Base-by-base conservation (phyloP, 2,329 filamentous ascomycete genomes). In the Fusarium sp. region DNA sequence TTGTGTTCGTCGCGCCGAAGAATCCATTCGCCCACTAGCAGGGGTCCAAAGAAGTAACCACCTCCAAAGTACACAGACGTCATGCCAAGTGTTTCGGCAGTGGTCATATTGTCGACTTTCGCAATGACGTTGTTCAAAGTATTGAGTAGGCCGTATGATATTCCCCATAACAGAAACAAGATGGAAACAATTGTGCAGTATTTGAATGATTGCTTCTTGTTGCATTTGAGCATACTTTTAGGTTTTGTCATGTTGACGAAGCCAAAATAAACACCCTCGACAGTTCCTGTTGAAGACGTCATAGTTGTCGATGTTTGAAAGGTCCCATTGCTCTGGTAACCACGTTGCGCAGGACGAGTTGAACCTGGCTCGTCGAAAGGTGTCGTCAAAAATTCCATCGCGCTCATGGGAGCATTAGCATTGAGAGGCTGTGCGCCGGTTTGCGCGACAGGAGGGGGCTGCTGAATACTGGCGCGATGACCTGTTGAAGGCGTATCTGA, bases 131-230 rank as follows among this genome's bases (percentile, higher is more conserved):
- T 88, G 80, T 97, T 97, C 35, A 98, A 87, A 0, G 92, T 92
- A 77, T 96, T 94, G 11, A 98, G 85, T 5, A 98, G 87, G 1
- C 95, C 95, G 76, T 98, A 98, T 0, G 94, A 95, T 66, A 98
- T 92, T 0, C 95, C 95, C 95, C 94, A 97, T 6, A 98, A 85
- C 73, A 97, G 91, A 83, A 98, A 97, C 0, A 98, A 85, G 12
- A 95, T 88, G 3, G 93, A 94, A 28, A 97, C 94, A 72, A 94
- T 86, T 22, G 89, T 87, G 77, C 93, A 91, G 72, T 94, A 94
- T 72, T 91, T 92, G 74, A 93, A 84, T 0, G 92, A 93, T 71
- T 95, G 92, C 17, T 83, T 80, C 4, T 86, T 86, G 3, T 88
- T 90, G 64, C 90, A 89, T 28, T 90, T 85, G 13, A 94, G 88